phyloP scores from a whole-genome alignment of 1,284 basidiomycete species.

The Exobasidium rhododendri region DNA sequence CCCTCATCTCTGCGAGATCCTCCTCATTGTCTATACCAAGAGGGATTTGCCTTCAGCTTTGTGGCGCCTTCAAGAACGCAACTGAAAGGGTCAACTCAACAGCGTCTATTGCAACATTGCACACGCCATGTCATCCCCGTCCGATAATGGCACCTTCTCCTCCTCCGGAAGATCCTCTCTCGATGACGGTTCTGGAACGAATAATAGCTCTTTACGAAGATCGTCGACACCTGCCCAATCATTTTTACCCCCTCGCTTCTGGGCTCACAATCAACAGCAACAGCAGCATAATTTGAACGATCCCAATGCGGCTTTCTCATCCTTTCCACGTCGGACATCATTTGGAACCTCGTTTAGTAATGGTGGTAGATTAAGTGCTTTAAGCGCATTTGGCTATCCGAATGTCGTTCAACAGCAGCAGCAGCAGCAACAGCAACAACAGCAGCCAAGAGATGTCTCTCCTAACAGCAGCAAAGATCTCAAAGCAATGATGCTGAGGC shows the following conservation, averaged over 20 bases:
- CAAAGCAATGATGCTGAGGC: neutral
- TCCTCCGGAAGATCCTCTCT: neutral
- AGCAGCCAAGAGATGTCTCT: neutral
- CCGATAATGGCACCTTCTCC: neutral
- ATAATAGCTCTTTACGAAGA: neutral
- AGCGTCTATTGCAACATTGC: too few relatives aligned
- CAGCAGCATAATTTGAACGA: neutral
- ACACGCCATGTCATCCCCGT: neutral
- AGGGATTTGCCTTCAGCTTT: too few relatives aligned
- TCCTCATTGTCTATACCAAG: too few relatives aligned
- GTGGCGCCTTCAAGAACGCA: too few relatives aligned
- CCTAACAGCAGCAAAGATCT: neutral
- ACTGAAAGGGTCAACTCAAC: too few relatives aligned
- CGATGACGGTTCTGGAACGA: neutral
- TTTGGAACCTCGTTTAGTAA: conserved; percentile 5
- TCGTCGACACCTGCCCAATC: neutral
- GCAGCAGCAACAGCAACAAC: neutral
- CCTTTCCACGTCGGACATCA: conserved; percentile 2
- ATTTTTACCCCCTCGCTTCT: conserved; percentile 6
- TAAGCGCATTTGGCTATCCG: conserved; percentile 8
- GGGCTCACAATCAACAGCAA: neutral
- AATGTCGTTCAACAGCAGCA: neutral
- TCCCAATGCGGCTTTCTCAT: neutral
- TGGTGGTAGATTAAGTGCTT: conserved; percentile 4
- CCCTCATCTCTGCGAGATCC: too few relatives aligned